Percentiles rank a stretch among this genome's conserved stretches.
phyloP scores from a whole-genome alignment of 2,329 filamentous ascomycete genomes.

The Alternaria hordeiaustralica region DNA sequence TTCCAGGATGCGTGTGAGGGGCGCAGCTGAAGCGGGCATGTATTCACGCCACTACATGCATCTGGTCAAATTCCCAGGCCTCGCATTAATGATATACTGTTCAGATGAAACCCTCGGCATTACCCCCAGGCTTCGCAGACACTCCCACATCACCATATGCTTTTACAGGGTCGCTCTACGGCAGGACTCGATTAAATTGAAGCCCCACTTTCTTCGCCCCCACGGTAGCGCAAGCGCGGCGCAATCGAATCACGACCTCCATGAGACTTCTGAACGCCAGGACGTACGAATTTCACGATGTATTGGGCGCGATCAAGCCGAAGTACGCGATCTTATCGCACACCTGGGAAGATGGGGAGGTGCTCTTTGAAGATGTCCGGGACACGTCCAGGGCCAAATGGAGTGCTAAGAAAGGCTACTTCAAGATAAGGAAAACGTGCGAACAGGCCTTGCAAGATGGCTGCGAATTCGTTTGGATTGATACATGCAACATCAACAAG shows the following conservation, averaged over 20 bases:
- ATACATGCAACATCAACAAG: constrained; percentile 17
- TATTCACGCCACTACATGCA: neutral
- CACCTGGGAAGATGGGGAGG: neutral
- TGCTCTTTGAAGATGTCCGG: neutral
- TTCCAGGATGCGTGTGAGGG: neutral
- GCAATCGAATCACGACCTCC: neutral
- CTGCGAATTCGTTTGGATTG: neutral
- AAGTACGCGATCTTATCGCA: neutral
- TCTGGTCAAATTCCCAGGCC: too few species aligned
- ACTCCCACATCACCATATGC: neutral
- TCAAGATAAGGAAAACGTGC: neutral
- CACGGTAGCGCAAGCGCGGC: neutral
- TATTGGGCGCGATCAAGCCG: neutral
- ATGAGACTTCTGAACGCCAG: neutral
- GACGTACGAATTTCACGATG: neutral
- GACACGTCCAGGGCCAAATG: neutral
- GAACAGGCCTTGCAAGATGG: neutral
- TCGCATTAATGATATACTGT: too few species aligned
- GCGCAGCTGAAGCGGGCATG: neutral
- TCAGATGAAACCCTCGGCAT: neutral
- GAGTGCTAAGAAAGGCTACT: neutral
- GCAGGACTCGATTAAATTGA: neutral
- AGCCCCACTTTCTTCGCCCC: neutral
- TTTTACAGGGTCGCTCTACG: neutral
- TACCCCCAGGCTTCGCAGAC: neutral